Percentiles rank a stretch among this genome's conserved stretches.
Evolutionary conservation across 2,329 filamentous ascomycete genomes (phyloP).

Genomic region (Penicillium thymicola): DNA sequence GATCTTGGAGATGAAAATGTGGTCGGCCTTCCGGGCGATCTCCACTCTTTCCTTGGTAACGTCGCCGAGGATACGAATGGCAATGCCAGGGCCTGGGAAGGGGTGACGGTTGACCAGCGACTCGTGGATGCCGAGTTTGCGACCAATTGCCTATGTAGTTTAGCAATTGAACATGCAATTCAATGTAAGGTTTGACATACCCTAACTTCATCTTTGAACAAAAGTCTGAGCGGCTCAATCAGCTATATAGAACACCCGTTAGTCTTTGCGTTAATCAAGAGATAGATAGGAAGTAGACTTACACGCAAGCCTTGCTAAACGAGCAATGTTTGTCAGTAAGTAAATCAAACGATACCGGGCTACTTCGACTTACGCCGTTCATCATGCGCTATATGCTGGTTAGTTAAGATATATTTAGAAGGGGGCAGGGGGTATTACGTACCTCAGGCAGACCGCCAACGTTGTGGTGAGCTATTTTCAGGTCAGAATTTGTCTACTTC

Average conservation of each 20-base stretch:
- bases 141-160: slow-evolving; percentile 49
- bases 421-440: not conserved
- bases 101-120: slow-evolving; percentile 74
- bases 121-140: slow-evolving; percentile 66
- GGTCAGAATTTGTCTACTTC: not conserved
- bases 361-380: not conserved
- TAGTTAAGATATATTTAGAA: not conserved
- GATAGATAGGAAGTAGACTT: not conserved
- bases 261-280: not conserved
- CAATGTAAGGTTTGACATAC: slow-evolving; percentile 27
- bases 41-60: slow-evolving; percentile 75
- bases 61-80: slow-evolving; percentile 77
- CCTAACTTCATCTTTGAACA: slow-evolving; percentile 83
- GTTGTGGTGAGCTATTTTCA: not conserved
- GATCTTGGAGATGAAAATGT: slow-evolving; percentile 49
- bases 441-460: not conserved
- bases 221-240: slow-evolving; percentile 73
- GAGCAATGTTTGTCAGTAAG: not conserved
- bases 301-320: not conserved
- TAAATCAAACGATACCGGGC: not conserved
- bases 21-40: slow-evolving; percentile 57
- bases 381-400: not conserved
- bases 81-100: slow-evolving; percentile 69
- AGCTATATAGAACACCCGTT: slow-evolving; percentile 24
- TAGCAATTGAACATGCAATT: not conserved